These are phyloP conservation scores for Backusella liffmaniae DNA, from an alignment of 192 early-diverging fungal species.

Conservation along the genomic window DNA sequence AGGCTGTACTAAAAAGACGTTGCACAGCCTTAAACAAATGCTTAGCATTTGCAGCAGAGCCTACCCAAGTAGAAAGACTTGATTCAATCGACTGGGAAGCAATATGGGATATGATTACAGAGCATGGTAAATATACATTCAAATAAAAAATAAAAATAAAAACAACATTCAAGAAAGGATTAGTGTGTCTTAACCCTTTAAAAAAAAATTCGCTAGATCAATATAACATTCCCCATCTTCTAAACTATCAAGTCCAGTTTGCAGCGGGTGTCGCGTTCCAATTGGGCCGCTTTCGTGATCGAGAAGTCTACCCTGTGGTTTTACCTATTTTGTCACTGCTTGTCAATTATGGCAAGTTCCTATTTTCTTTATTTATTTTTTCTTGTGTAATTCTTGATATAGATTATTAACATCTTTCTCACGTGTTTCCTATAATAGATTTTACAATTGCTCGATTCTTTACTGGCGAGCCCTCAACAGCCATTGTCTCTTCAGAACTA, in stretches of 20 bases:
- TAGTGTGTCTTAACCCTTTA: neutral
- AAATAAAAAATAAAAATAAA: neutral
- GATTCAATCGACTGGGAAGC: conserved; percentile 29
- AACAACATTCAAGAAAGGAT: neutral
- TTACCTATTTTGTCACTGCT: conserved; percentile 35
- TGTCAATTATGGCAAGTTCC: conserved; percentile 36
- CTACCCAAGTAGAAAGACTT: conserved; percentile 8
- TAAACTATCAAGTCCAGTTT: conserved; percentile 30
- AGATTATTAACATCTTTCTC: conserved; percentile 8
- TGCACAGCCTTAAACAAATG: conserved; percentile 23
- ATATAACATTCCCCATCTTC: conserved; percentile 29
- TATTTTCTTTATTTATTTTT: neutral
- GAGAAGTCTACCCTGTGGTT: conserved; percentile 23
- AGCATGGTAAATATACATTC: conserved; percentile 32
- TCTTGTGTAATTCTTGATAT: neutral
- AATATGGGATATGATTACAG: conserved; percentile 42
- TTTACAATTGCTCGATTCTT: conserved; percentile 24
- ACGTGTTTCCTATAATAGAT: conserved; percentile 16
- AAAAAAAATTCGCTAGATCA: conserved; percentile 26
- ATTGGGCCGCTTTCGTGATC: conserved; percentile 21
- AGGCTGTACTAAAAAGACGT: conserved; percentile 23
- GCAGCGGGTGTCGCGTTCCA: conserved; percentile 31
- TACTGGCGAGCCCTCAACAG: conserved; percentile 1
- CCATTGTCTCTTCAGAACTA: conserved; percentile 25
- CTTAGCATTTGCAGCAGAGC: conserved; percentile 8